phyloP scores from a whole-genome alignment of 2,329 filamentous ascomycete species.

The Setomelanomma holmii region DNA sequence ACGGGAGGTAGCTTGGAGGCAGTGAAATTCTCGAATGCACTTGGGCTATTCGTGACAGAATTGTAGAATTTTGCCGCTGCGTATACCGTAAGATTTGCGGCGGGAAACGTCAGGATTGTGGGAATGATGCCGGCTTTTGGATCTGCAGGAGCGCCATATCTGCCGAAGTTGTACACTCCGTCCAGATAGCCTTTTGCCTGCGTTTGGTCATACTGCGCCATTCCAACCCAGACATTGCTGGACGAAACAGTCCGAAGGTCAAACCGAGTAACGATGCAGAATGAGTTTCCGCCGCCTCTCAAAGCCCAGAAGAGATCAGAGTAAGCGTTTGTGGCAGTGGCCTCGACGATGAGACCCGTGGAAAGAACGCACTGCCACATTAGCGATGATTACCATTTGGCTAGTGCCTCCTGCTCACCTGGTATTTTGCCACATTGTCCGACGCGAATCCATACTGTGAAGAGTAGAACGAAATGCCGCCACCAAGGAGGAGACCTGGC shows the following conservation, averaged over 20 bases:
- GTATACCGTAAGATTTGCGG: constrained; percentile 19
- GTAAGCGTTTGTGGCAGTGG: constrained; percentile 26
- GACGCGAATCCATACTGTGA: constrained; percentile 26
- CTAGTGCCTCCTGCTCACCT: constrained; percentile 6
- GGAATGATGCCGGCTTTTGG: constrained; percentile 29
- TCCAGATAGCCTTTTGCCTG: constrained; percentile 24
- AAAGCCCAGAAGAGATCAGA: constrained; percentile 45
- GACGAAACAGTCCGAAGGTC: constrained; percentile 18
- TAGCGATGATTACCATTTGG: too few relatives aligned
- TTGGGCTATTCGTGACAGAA: constrained; percentile 15
- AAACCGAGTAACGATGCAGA: constrained; percentile 28
- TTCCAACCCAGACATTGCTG: constrained; percentile 18
- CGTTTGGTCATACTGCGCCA: constrained; percentile 20
- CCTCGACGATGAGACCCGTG: constrained; percentile 28
- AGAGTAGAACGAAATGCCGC: constrained; percentile 29
- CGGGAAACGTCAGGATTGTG: constrained; percentile 22
- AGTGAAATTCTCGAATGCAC: constrained; percentile 29
- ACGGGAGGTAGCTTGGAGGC: constrained; percentile 20
- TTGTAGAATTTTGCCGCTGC: constrained; percentile 28
- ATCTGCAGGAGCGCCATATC: constrained; percentile 21
- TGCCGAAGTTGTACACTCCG: constrained; percentile 27
- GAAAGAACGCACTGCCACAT: constrained; percentile 29
- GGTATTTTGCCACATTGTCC: constrained; percentile 32
- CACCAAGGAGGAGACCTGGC: constrained; percentile 36
- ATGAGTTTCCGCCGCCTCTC: constrained; percentile 35